A percentile compares a stretch with the other conserved stretches of the same genome.
Conservation (phyloP, 768 basidiomycete species). For the Tulasnella sp. region DNA sequence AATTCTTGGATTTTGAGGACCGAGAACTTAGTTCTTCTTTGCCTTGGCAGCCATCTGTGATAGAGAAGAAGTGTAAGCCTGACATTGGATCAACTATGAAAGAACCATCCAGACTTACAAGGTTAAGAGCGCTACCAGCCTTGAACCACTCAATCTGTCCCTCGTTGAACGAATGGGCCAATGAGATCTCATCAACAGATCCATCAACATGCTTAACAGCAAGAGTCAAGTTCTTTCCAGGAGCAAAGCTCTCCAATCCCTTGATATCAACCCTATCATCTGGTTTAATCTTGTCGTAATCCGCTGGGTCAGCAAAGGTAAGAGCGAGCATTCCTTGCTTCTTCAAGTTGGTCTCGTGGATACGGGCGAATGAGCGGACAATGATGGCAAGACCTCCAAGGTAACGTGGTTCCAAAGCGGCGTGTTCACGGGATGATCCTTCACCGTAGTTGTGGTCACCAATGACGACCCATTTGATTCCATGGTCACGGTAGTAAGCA, state of each 20-base stretch:
- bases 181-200: constrained; percentile 52
- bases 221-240: constrained; percentile 82
- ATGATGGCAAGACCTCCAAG: constrained; percentile 94
- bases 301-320: constrained; percentile 80
- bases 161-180: constrained; percentile 92
- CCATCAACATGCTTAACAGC: constrained; percentile 75
- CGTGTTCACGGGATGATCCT: constrained; percentile 96
- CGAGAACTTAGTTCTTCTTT: constrained; percentile 25
- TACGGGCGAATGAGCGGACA: constrained; percentile 91
- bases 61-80: not conserved
- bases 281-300: constrained; percentile 87
- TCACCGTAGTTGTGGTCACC: constrained; percentile 96
- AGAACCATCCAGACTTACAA: constrained; percentile 32
- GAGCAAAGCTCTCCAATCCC: constrained; percentile 78
- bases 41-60: constrained; percentile 56
- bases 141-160: constrained; percentile 99
- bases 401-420: constrained; percentile 89
- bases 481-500: constrained; percentile 76
- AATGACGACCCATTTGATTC: constrained; percentile 93
- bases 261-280: constrained; percentile 80
- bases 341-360: constrained; percentile 97
- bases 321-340: constrained; percentile 98
- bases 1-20: not conserved
- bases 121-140: constrained; percentile 86
- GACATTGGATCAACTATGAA: not conserved